Conservation (phyloP, 2,329 filamentous ascomycete species). For the Nemania sp. region DNA sequence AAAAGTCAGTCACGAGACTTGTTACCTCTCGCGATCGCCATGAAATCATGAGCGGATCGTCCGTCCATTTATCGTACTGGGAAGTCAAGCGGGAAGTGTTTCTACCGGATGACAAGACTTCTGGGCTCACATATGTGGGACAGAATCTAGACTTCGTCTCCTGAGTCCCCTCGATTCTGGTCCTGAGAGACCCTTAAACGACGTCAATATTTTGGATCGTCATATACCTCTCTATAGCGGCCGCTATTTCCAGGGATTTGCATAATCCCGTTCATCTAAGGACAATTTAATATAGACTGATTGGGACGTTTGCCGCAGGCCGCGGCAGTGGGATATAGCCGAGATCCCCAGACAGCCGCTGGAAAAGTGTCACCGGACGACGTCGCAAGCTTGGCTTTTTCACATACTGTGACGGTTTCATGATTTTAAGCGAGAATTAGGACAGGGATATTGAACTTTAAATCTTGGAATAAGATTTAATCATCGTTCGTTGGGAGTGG, state of each 20-base stretch:
- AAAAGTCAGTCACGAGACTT: not conserved
- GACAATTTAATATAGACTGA: constrained; percentile 12
- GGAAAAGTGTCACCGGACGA: constrained; percentile 6
- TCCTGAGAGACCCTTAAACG: constrained; percentile 1
- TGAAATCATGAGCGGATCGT: not conserved
- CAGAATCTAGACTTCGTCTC: constrained; percentile 1
- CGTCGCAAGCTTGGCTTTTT: constrained; percentile 10
- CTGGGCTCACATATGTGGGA: not conserved
- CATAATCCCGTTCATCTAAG: constrained; percentile 17
- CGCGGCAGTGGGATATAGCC: constrained; percentile 18
- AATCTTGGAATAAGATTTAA: not conserved
- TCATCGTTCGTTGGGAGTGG: not conserved
- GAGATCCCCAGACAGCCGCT: constrained; percentile 6
- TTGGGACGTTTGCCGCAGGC: constrained; percentile 10
- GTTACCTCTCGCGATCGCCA: not conserved
- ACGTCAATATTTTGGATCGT: constrained; percentile 2
- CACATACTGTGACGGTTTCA: too few species aligned
- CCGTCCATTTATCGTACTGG: not conserved
- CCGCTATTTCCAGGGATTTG: not conserved
- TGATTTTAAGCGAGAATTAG: not conserved
- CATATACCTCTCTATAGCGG: not conserved
- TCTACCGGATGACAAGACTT: not conserved
- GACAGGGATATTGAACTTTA: not conserved
- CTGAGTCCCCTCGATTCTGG: not conserved
- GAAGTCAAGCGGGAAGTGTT: not conserved